Evolutionary conservation across 2,329 filamentous ascomycete species (phyloP), one percentile per base, ranked within the genome.

Genomic region (Fusarium sambucinum): DNA sequence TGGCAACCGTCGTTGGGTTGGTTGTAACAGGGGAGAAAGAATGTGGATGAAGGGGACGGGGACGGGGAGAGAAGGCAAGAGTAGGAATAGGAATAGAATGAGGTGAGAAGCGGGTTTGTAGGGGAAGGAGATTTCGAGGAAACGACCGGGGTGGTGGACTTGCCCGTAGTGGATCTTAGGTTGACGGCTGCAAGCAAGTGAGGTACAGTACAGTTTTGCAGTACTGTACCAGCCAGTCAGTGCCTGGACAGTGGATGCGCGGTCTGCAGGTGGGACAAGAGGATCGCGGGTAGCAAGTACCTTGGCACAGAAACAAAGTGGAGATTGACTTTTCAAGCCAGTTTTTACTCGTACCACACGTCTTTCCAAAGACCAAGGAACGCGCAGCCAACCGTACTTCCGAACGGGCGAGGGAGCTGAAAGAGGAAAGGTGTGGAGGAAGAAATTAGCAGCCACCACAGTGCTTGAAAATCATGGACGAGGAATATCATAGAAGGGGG

Each of bases 361-460:
- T 41, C 48, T 40, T 40, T 12, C 19, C 45, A 57, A 53, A 33
- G 41, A 52, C 66, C 57, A 63, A 63, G 66, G 37, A 62, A 63
- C 35, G 38, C 35, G 51, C 48, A 59, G 56, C 29, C 56, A 66
- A 67, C 62, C 62, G 63, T 38, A 55, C 45, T 38, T 62, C 50
- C 54, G 62, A 54, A 60, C 66, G 57, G 71, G 44, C 59, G 48
- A 68, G 59, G 50, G 41, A 47, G 30, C 68, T 59, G 19, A 66
- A 74, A 70, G 13, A 42, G 66, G 71, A 37, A 69, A 70, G 46
- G 66, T 16, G 47, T 40, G 3, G 5, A 12, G 25, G 40, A 35
- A 66, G 71, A 74, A 73, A 73, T 74, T 73, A 73, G 68, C 67
- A 63, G 51, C 30, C 42, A 64, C 55, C 30, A 47, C 58, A 60